Percentiles rank a stretch among this genome's conserved stretches.
These are phyloP conservation scores for Tuctoria greenei DNA, from an alignment of 176 grass and related monocot species.

Conservation along the genomic window DNA sequence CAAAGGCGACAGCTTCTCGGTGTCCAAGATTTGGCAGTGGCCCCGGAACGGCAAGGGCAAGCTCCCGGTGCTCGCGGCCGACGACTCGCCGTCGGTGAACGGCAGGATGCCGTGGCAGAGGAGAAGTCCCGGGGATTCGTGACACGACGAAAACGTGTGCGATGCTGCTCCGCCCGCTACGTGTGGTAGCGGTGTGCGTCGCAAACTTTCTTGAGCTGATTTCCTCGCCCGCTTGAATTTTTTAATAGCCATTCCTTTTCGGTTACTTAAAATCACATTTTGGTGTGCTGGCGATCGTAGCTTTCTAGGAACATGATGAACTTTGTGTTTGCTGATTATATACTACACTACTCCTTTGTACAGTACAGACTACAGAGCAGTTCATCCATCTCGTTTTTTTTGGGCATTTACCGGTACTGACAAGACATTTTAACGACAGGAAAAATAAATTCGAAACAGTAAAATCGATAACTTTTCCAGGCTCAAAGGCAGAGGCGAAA, in stretches of 20 bases:
- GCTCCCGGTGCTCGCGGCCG: conserved; percentile 68
- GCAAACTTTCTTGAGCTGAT: conserved; percentile 33
- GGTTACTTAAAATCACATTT: background rate
- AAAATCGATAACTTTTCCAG: background rate
- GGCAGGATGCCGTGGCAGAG: conserved; percentile 59
- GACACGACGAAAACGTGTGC: conserved; percentile 25
- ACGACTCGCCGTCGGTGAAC: conserved; percentile 56
- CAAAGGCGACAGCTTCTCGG: conserved; percentile 93
- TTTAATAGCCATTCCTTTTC: conserved; percentile 41
- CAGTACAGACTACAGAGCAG: background rate
- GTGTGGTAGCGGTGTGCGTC: background rate
- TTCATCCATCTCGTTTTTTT: background rate
- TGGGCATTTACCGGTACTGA: background rate
- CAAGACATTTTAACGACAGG: background rate
- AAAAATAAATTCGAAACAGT: background rate
- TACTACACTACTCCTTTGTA: background rate
- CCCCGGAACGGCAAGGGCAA: conserved; percentile 77
- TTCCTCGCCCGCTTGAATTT: background rate
- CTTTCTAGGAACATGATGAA: conserved; percentile 17
- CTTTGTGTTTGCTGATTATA: background rate
- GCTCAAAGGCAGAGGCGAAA: too few relatives aligned
- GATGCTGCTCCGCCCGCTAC: background rate
- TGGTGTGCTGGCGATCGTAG: conserved; percentile 9
- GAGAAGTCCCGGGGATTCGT: conserved; percentile 54
- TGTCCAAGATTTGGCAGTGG: conserved; percentile 99